Base-by-base conservation (phyloP, 441 rosid species). In the Adansonia gregorii region DNA sequence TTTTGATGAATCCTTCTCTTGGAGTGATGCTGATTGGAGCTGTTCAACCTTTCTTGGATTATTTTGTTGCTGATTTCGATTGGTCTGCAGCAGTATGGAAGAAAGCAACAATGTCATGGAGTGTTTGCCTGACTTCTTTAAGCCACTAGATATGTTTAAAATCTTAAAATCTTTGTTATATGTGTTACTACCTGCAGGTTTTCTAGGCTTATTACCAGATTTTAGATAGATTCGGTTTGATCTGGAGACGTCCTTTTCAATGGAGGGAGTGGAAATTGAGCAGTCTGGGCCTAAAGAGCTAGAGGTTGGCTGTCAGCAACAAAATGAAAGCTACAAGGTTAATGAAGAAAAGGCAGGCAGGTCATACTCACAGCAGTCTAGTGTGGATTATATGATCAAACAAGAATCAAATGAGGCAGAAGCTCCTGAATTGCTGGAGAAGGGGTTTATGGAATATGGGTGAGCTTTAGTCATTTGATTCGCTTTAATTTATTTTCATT, bases 381-480 rank as follows among this genome's bases (percentile, higher is more conserved):
- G 77, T 46, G 80, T 64, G 66, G 77, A 74, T 66, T 5, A 6
- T 20, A 46, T 35, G 39, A 59, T 27, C 4, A 10, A 41, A 3
- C 67, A 74, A 70, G 72, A 66, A 71, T 54, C 83, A 45, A 45
- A 8, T 3, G 71, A 75, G 39, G 58, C 69, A 65, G 58, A 11
- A 19, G 68, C 61, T 3, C 15, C 61, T 19, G 65, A 84, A 72
- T 55, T 82, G 66, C 81, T 75, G 70, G 89, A 83, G 52, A 81
- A 81, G 73, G 97, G 98, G 45, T 51, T 79, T 43, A 84, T 93
- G 94, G 91, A 88, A 63, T 86, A 88, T 75, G 98, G 98, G 98
- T 92, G 90, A 20, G 79, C 39, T 35, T 35, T 35, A 35, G 39
- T 35, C 39, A 3, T 35, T 35, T 35, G 39, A 12, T 72, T 15